Conservation (phyloP, 257 asterid genomes). For the Cordia subcordata region DNA sequence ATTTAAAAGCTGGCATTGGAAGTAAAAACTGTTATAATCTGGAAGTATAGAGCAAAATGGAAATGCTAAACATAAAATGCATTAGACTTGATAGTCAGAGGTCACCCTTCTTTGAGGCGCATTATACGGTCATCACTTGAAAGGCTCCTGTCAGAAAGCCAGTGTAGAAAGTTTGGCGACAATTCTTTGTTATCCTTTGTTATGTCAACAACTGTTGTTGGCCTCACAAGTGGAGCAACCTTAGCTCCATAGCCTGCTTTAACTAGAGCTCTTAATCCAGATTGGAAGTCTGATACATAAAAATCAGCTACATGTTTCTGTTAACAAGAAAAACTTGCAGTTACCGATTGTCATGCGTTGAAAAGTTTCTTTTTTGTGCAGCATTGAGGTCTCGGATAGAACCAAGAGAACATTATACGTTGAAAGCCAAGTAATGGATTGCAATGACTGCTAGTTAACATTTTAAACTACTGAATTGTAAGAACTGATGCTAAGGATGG, state of each 20-base stretch:
- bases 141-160: conserved; percentile 51
- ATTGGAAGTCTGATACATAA: conserved; percentile 54
- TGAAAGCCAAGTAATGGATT: too few relatives aligned
- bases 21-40: not conserved
- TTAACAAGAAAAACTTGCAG: conserved; percentile 7
- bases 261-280: conserved; percentile 63
- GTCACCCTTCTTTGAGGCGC: conserved; percentile 59
- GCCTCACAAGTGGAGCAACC: conserved; percentile 47
- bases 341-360: not conserved
- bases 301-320: conserved; percentile 62
- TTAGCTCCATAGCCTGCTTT: conserved; percentile 64
- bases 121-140: conserved; percentile 53
- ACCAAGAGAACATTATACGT: not conserved
- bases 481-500: too few relatives aligned
- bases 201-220: conserved; percentile 37
- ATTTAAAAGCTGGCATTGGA: not conserved
- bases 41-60: not conserved
- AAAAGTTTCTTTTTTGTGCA: not conserved
- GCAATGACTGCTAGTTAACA: too few relatives aligned
- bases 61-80: not conserved
- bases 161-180: conserved; percentile 41
- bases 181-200: conserved; percentile 35
- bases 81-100: not conserved
- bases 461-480: too few relatives aligned
- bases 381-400: not conserved